Evolutionary conservation across 441 rosid species (phyloP), one percentile per base, ranked within the genome.

Genomic region (Isatis lusitanica): DNA sequence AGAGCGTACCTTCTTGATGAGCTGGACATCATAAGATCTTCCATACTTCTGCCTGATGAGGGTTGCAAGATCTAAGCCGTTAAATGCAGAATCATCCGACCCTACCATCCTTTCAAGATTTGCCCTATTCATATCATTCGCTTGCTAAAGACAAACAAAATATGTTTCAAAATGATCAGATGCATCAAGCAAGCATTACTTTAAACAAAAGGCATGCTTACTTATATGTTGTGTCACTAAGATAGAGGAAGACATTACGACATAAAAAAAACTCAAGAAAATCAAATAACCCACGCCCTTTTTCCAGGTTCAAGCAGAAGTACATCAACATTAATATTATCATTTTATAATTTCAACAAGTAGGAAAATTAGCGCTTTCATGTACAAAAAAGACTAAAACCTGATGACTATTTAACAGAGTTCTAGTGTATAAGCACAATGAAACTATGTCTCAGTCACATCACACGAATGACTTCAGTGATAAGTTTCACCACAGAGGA

Each of bases 61-160:
- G 18, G 98, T 92, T 28, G 98, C 98, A 53, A 94, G 97, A 79
- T 94, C 98, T 66, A 86, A 81, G 60, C 98, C 98, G 30, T 79
- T 90, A 62, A 94, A 94, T 57, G 86, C 73, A 21, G 98, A 94
- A 82, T 94, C 98, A 83, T 94, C 98, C 13, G 63, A 18, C 30
- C 98, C 97, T 66, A 92, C 93, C 73, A 92, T 89, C 80, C 93
- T 88, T 80, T 94, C 98, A 69, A 94, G 97, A 74, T 87, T 89
- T 52, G 85, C 92, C 71, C 95, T 79, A 10, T 87, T 79, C 56
- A 74, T 67, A 74, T 94, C 91, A 38, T 74, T 71, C 12, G 87
- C 79, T 63, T 76, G 82, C 97, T 92, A 82, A 39, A 64, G 66
- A 71, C 50, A 46, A 30, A 51, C n/a, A 38, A 39, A 33, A n/a